A percentile compares a stretch with the other conserved stretches of the same genome.
Evolutionary conservation across 768 basidiomycete genomes (phyloP).

Genomic region (Myochromella boudieri): DNA sequence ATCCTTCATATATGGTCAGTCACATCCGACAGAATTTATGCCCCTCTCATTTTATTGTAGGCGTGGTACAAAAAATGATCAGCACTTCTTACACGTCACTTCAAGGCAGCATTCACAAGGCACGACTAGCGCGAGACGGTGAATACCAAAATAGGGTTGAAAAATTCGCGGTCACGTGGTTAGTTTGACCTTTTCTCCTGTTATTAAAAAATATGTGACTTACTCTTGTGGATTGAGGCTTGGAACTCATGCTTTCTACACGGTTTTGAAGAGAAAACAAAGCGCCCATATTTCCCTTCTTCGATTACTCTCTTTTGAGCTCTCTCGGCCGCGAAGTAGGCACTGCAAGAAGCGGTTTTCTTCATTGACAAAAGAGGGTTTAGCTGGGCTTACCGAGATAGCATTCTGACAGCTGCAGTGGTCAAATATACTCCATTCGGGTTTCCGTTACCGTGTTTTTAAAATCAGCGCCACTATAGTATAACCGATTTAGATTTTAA

Average conservation of each 20-base stretch:
- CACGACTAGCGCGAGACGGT: constrained; percentile 31
- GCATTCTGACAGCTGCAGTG: constrained; percentile 17
- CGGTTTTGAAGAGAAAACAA: constrained; percentile 56
- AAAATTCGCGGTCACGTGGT: too few relatives aligned
- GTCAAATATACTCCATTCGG: too few relatives aligned
- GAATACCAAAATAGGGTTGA: too few relatives aligned
- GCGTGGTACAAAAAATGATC: constrained; percentile 61
- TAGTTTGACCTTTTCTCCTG: too few relatives aligned
- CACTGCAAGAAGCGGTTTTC: constrained; percentile 45
- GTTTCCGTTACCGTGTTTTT: too few relatives aligned
- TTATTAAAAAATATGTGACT: too few relatives aligned
- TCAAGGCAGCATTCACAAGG: constrained; percentile 42
- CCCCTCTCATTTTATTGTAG: constrained; percentile 35
- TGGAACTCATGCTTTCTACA: constrained; percentile 75
- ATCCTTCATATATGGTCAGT: constrained; percentile 54
- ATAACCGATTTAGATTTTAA: too few relatives aligned
- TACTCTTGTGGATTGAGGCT: constrained; percentile 70
- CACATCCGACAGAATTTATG: background rate
- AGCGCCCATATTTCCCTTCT: constrained; percentile 48
- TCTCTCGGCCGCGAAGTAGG: constrained; percentile 45
- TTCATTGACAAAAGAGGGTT: constrained; percentile 45
- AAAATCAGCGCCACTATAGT: too few relatives aligned
- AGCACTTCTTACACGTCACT: constrained; percentile 54
- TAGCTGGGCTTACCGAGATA: constrained; percentile 26
- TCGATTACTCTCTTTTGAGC: constrained; percentile 47